A percentile compares a stretch with the other conserved stretches of the same genome.
Conservation (phyloP, 257 asterid species). For the Scutellaria barbata region DNA sequence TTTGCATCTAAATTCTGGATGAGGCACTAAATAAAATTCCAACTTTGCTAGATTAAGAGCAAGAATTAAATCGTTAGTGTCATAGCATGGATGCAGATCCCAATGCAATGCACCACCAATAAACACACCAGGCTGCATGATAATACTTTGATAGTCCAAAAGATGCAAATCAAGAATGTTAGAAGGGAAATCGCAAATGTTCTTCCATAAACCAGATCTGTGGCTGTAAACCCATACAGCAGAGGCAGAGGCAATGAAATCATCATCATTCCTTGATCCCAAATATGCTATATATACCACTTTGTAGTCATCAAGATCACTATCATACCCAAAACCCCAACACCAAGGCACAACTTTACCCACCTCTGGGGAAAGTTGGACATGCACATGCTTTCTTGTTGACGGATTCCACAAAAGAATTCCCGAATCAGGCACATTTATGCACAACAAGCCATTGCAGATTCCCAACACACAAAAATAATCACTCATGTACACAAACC, state of each 20-base stretch:
- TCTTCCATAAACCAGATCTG: not conserved
- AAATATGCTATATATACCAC: not conserved
- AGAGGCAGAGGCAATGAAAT: not conserved
- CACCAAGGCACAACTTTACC: no score
- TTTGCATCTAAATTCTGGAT: not conserved
- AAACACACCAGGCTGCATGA: not conserved
- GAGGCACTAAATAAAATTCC: not conserved
- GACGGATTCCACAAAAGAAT: not conserved
- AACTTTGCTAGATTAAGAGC: not conserved
- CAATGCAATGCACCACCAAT: not conserved
- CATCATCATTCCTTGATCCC: not conserved
- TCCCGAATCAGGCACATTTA: not conserved
- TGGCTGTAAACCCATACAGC: constrained; percentile 5
- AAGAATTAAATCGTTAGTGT: not conserved
- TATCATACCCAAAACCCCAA: constrained; percentile 8
- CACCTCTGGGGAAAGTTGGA: no score
- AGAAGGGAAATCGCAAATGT: not conserved
- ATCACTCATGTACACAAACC: no score
- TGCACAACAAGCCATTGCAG: not conserved
- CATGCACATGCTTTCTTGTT: not conserved
- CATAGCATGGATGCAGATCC: not conserved
- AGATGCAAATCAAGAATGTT: no score
- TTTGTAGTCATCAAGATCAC: not conserved
- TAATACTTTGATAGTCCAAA: no score
- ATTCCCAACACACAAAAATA: not conserved